Percentiles rank a stretch among this genome's conserved stretches.
Evolutionary conservation across 257 asterid genomes (phyloP).

Genomic region (Plectranthus barbatus): DNA sequence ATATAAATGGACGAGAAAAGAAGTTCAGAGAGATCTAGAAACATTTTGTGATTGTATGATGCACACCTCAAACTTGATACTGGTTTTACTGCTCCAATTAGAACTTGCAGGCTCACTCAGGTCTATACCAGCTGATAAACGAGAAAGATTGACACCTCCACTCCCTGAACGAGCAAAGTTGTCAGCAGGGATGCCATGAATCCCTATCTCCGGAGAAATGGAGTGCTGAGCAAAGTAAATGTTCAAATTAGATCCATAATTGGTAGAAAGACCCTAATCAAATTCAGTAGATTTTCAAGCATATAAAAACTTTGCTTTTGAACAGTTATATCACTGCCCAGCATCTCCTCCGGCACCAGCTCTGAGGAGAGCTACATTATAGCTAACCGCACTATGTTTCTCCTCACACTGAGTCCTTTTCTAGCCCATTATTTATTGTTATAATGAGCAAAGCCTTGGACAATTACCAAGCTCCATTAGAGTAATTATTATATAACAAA

Average conservation of each 20-base stretch:
- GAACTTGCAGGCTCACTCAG: slow-evolving; percentile 90
- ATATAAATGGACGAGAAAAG: background rate
- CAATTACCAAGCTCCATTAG: too few relatives aligned
- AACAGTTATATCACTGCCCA: slow-evolving; percentile 1
- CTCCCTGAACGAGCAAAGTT: slow-evolving; percentile 82
- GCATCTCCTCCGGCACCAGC: too few relatives aligned
- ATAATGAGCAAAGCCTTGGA: too few relatives aligned
- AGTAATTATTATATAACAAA: background rate
- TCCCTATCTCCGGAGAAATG: slow-evolving; percentile 77
- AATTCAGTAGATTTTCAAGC: background rate
- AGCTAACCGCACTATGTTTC: background rate
- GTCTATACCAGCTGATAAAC: slow-evolving; percentile 84
- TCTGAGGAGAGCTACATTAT: background rate
- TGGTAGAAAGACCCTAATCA: background rate
- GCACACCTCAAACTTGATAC: slow-evolving; percentile 82
- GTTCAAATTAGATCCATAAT: slow-evolving; percentile 14
- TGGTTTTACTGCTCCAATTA: slow-evolving; percentile 93
- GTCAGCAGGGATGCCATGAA: slow-evolving; percentile 80
- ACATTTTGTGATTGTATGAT: slow-evolving; percentile 8
- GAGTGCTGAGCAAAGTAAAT: slow-evolving; percentile 63
- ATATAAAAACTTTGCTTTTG: background rate
- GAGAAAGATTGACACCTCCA: slow-evolving; percentile 84
- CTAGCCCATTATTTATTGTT: background rate
- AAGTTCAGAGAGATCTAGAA: background rate
- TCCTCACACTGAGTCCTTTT: background rate